Base-by-base conservation (phyloP, 2,329 filamentous ascomycete genomes). In the Chrysoporthe austroafricana region DNA sequence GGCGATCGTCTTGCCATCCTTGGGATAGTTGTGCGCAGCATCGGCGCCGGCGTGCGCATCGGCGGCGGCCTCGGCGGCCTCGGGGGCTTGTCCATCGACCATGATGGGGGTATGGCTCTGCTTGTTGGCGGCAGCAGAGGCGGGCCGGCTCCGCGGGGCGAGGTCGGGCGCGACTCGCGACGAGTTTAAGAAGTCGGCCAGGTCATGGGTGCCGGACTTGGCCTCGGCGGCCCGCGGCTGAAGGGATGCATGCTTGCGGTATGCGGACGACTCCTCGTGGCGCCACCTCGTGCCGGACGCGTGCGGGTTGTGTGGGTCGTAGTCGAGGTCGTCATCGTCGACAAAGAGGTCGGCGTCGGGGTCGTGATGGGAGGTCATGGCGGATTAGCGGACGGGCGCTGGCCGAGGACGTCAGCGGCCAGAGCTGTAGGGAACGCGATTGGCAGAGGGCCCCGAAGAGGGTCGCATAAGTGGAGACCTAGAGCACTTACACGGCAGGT, bases 191-290 rank as follows among this genome's bases (percentile, higher is more conserved):
- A 88, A 90, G 69, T 82, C 77, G 69, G 85, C 81, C 42, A 90
- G 81, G 65, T 86, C 84, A 72, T 77, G 79, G 39, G 85, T 85
- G 66, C 79, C 79, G 66, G 79, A 77, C 61, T 80, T 78, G 46
- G 82, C 79, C 68, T 82, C 81, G 66, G 80, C 78, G 68, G 72
- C 71, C 62, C 71, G 69, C 61, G 70, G 67, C 50, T 71, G 69
- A n/a, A 60, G 60, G 42, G 60, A 64, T 62, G 85, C 86, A 74
- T 84, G 79, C 62, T 82, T 81, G 62, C 82, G 81, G 73, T 82
- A 90, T 44, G 85, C 80, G 14, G 80, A 79, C 1, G 88, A 90
- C 74, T 90, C 88, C 74, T 89, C 85, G 74, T 90, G 88, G 66
- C 88, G 84, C 88, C 88, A 90, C 72, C 80, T 81, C 74, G 79